Conservation (phyloP, 306 rosid species). For the Corylus americana region DNA sequence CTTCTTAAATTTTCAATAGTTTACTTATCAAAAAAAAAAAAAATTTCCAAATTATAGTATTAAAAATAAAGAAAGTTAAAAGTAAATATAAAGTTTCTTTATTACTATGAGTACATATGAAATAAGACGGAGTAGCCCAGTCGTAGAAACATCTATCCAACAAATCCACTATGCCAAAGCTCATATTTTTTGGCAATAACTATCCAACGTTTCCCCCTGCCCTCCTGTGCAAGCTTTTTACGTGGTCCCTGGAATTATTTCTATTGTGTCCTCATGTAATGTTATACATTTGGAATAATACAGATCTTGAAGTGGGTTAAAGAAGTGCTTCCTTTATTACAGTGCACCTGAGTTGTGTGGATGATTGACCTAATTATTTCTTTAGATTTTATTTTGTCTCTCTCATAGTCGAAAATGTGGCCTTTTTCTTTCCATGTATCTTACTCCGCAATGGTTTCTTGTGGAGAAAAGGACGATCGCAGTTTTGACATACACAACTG, state of each 20-base stretch:
- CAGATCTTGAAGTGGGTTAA: not conserved
- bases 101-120: not conserved
- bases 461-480: no score
- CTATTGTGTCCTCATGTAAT: not conserved
- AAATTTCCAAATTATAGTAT: not conserved
- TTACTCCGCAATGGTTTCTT: slow-evolving; percentile 5
- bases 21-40: no score
- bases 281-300: not conserved
- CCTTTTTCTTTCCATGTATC: slow-evolving; percentile 7
- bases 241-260: not conserved
- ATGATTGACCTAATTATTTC: not conserved
- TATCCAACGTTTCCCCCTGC: not conserved
- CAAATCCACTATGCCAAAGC: not conserved
- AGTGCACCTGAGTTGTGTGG: not conserved
- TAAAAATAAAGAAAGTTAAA: not conserved
- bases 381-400: not conserved
- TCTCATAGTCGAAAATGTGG: slow-evolving; percentile 6
- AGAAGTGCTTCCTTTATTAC: not conserved
- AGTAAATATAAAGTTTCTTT: not conserved
- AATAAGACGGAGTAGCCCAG: not conserved
- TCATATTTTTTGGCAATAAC: not conserved
- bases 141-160: not conserved
- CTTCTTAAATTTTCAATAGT: no score
- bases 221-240: not conserved
- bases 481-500: no score